Evolutionary conservation across 139 green algal genomes (phyloP).

Genomic region (Auxenochlorella pyrenoidosa): DNA sequence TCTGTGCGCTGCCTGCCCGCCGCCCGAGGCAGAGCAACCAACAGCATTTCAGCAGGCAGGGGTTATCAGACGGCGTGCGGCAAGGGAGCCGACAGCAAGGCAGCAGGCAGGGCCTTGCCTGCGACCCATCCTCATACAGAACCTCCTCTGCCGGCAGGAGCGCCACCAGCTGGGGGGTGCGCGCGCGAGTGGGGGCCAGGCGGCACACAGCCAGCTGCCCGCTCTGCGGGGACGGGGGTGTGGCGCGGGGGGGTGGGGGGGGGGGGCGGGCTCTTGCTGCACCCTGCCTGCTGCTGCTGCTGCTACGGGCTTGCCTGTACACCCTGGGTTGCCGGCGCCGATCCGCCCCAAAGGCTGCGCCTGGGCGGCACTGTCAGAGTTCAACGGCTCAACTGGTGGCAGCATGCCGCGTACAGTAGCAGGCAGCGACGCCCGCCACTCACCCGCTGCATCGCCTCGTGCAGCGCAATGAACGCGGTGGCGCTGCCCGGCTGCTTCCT

Average conservation of each 20-base stretch:
- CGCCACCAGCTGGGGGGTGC: constrained; percentile 59
- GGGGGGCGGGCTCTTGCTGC: no score
- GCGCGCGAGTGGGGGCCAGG: constrained; percentile 34
- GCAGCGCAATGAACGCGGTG: constrained; percentile 68
- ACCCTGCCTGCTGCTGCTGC: no score
- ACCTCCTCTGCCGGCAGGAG: constrained; percentile 65
- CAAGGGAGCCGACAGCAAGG: no score
- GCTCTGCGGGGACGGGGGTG: not conserved
- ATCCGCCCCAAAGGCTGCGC: no score
- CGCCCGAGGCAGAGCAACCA: no score
- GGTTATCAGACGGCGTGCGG: no score
- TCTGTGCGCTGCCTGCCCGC: no score
- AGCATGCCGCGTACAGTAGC: no score
- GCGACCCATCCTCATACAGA: constrained; percentile 34
- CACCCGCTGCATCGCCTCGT: constrained; percentile 37
- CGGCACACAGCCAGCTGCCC: constrained; percentile 48
- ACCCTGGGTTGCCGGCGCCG: not conserved
- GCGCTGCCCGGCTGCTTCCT: constrained; percentile 49
- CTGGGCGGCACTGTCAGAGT: no score
- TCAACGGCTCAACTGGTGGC: no score
- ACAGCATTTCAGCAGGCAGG: no score
- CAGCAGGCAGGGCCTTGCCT: not conserved
- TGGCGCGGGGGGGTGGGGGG: not conserved
- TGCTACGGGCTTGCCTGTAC: not conserved
- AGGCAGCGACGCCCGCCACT: no score